Evolutionary conservation across 306 rosid genomes (phyloP).

Genomic region (Glycine latifolia): DNA sequence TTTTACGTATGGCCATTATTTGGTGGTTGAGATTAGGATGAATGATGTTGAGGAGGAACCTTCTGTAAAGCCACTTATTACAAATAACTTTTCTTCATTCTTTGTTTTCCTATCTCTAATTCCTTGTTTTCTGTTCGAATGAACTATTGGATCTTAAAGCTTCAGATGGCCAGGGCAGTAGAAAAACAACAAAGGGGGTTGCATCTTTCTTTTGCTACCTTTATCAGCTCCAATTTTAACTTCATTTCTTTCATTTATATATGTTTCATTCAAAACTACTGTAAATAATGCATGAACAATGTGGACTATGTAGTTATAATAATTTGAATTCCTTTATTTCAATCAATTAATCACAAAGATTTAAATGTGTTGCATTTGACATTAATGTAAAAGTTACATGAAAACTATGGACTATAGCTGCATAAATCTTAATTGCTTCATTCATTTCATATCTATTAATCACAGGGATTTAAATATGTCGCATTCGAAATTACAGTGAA

Average conservation of each 20-base stretch:
- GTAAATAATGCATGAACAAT: neutral
- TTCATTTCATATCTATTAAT: neutral
- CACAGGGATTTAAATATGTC: neutral
- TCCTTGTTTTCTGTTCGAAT: too few species aligned
- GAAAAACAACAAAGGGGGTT: neutral
- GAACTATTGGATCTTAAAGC: too few species aligned
- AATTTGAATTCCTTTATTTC: neutral
- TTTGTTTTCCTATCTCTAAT: too few species aligned
- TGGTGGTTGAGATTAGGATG: too few species aligned
- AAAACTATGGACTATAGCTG: neutral
- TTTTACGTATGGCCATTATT: too few species aligned
- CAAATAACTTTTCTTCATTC: too few species aligned
- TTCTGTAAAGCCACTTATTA: too few species aligned
- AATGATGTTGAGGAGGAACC: too few species aligned
- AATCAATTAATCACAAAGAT: slow-evolving; percentile 8
- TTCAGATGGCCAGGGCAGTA: too few species aligned
- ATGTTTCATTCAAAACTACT: neutral
- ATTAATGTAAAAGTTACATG: neutral
- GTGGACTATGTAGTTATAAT: neutral
- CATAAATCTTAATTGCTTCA: neutral
- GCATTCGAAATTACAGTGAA: neutral
- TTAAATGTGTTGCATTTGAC: neutral
- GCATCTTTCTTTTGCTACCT: neutral
- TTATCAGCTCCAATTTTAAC: too few species aligned
- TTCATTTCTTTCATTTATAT: too few species aligned